Evolutionary conservation across 768 basidiomycete species (phyloP).

Genomic region (Hygrophoropsis aurantiaca): DNA sequence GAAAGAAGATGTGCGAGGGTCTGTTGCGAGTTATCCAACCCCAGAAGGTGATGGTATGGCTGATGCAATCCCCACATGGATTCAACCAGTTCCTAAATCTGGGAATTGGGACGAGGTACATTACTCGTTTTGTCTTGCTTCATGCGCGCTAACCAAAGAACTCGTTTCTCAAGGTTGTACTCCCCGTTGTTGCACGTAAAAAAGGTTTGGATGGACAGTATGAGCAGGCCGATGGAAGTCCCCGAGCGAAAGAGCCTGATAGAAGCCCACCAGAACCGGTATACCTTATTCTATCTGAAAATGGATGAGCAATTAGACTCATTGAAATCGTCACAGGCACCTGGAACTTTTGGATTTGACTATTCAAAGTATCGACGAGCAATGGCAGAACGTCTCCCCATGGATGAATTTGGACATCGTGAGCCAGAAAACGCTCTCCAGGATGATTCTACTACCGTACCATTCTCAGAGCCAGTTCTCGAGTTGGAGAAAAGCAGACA

Average conservation of each 20-base stretch:
- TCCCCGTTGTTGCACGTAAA: constrained; percentile 83
- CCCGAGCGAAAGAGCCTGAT: constrained; percentile 48
- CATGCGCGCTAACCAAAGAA: constrained; percentile 1
- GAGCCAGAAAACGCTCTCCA: constrained; percentile 17
- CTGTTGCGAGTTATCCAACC: constrained; percentile 69
- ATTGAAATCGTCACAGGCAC: constrained; percentile 48
- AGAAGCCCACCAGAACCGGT: constrained; percentile 54
- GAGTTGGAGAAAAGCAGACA: constrained; percentile 28
- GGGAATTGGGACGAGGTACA: constrained; percentile 87
- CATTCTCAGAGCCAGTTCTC: constrained; percentile 24
- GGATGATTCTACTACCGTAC: constrained; percentile 10
- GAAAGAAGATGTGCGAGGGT: constrained; percentile 49
- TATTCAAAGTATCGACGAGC: constrained; percentile 64
- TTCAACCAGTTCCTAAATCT: constrained; percentile 62
- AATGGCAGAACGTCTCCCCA: constrained; percentile 48
- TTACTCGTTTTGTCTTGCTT: constrained; percentile 11
- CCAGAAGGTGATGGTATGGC: constrained; percentile 56
- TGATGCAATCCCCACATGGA: constrained; percentile 83
- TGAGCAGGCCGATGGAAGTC: constrained; percentile 67
- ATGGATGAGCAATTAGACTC: constrained; percentile 4
- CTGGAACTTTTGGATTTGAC: constrained; percentile 82
- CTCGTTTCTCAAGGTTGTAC: constrained; percentile 59
- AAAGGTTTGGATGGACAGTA: constrained; percentile 74
- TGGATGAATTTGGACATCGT: constrained; percentile 65
- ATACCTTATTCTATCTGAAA: constrained; percentile 7